phyloP scores from a whole-genome alignment of 768 basidiomycete species.

The Lyophyllum atratum region DNA sequence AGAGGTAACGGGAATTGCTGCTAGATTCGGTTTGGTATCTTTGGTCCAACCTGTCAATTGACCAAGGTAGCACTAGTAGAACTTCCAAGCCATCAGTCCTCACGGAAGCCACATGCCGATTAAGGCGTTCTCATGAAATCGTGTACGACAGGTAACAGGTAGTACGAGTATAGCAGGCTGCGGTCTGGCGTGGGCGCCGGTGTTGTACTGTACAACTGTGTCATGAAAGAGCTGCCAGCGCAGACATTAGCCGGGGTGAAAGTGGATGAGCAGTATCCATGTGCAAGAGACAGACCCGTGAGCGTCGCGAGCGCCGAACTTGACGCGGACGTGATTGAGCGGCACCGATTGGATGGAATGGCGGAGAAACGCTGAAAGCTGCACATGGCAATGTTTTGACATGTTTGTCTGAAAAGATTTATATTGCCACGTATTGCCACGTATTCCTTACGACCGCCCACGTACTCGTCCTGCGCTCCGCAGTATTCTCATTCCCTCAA shows the following conservation, averaged over 20 bases:
- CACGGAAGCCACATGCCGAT: no score
- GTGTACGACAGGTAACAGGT: background rate
- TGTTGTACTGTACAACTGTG: no score
- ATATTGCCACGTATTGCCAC: conserved; percentile 28
- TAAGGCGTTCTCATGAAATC: no score
- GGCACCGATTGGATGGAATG: background rate
- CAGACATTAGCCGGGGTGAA: background rate
- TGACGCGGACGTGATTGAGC: background rate
- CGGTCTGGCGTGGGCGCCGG: no score
- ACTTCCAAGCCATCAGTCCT: no score
- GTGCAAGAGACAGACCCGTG: background rate
- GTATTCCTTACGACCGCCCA: conserved; percentile 31
- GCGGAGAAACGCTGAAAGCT: background rate
- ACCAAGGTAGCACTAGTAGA: no score
- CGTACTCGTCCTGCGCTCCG: conserved; percentile 38
- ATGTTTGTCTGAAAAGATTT: conserved; percentile 11
- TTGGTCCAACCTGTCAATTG: no score
- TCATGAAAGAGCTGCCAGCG: background rate
- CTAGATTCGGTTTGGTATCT: no score
- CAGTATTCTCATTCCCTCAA: conserved; percentile 26
- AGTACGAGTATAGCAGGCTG: background rate
- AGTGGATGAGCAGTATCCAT: background rate
- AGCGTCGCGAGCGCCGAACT: background rate
- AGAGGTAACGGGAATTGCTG: no score
- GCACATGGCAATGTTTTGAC: background rate